Base-by-base conservation (phyloP, 2,329 filamentous ascomycete genomes). In the Neofusicoccum sp. region DNA sequence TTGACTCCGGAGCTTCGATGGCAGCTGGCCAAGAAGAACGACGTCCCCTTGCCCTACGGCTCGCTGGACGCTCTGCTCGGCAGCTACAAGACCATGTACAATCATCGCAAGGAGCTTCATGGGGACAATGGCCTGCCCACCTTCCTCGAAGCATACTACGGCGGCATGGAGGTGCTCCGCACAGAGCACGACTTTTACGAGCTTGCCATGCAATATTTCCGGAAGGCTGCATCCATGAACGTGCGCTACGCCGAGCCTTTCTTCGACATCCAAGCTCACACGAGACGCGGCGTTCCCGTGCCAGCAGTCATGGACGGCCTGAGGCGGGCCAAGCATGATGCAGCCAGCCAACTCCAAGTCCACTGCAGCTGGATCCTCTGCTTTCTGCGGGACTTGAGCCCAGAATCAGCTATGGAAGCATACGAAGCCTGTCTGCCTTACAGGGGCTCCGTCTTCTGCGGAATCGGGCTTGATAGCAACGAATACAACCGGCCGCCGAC, bases 401-500 rank as follows among this genome's bases (percentile, higher is more conserved):
- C 75, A 0, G 68, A 71, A n/a, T 69, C 74, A n/a, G 78, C 74
- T 0, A 65, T 76, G 40, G 70, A 71, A 11, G 72, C 75, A 8
- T 79, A 79, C 56, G 63, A 69, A 16, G 70, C 71, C 1, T 74
- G 76, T 12, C 66, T 75, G 4, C 74, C 76, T 0, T 81, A 77
- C n/a, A 73, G 71, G 38, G 73, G 75, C 0, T 68, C 78, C 0
- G 76, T 81, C 51, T 75, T 79, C 60, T 48, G 58, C 28, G 79
- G 76, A 1, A 75, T 82, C 9, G 80, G 80, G 0, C 70, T 82
- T 2, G 79, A 79, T 9, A 77, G 75, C 60, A 80, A 81, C 62
- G 80, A 79, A 45, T 77, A 75, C 58, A 71, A 78, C 53, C 71
- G 78, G 4, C 80, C 79, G 6, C 79, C 79, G 0, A 67, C 70